Evolutionary conservation across 2,329 filamentous ascomycete genomes (phyloP).

Genomic region (Hymenotorrendiella dingleyae): DNA sequence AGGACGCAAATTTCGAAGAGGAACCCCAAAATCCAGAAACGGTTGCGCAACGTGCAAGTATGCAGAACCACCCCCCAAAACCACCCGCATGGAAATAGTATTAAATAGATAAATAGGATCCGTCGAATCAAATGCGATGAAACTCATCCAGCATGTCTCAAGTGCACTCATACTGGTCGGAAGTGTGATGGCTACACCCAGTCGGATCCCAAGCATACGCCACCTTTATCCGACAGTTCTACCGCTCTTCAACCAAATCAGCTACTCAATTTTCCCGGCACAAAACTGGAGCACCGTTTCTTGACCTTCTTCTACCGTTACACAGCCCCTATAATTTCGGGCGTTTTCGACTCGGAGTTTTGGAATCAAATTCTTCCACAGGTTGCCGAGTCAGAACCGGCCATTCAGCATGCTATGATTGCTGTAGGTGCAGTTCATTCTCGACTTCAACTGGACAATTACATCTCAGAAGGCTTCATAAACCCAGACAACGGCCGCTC

Average conservation of each 20-base stretch:
- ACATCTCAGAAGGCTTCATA: too few relatives aligned
- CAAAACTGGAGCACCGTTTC: neutral
- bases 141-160: neutral
- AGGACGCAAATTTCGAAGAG: too few relatives aligned
- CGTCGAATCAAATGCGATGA: slow-evolving; percentile 3
- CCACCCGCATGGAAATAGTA: neutral
- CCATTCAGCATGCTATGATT: neutral
- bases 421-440: neutral
- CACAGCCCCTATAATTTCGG: neutral
- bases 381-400: neutral
- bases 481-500: neutral
- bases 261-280: neutral
- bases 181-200: neutral
- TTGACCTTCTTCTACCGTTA: neutral
- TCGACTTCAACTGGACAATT: too few relatives aligned
- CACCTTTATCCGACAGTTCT: too few relatives aligned
- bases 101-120: neutral
- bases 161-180: neutral
- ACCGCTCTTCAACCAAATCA: neutral
- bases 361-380: neutral
- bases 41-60: neutral
- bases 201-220: neutral
- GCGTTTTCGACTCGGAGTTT: neutral
- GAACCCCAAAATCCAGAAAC: neutral
- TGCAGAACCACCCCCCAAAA: neutral